These are phyloP conservation scores for Penicillium arizonense DNA, from an alignment of 495 filamentous ascomycete genomes.

Conservation along the genomic window DNA sequence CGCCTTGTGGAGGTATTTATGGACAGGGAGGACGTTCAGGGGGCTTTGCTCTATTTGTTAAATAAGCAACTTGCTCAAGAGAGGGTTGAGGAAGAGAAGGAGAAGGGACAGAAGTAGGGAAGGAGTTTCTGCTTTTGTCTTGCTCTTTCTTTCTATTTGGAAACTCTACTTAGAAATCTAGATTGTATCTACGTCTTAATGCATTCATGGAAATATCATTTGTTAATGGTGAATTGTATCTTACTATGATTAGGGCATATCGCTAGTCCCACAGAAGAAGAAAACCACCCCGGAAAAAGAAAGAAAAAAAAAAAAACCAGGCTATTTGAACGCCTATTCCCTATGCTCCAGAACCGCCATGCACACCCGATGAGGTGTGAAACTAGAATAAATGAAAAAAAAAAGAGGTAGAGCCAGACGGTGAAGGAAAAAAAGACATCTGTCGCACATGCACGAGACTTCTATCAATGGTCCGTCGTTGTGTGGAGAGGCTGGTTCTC, in stretches of 20 bases:
- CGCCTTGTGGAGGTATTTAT: conserved; percentile 46
- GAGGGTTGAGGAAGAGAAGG: background rate
- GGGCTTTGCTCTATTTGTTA: conserved; percentile 25
- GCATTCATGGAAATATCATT: background rate
- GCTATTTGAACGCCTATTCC: conserved; percentile 22
- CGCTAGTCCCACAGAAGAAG: conserved; percentile 12
- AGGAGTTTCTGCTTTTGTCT: background rate
- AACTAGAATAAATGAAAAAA: conserved; percentile 14
- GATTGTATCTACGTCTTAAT: no score
- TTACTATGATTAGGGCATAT: conserved; percentile 21
- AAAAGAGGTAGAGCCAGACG: conserved; percentile 6
- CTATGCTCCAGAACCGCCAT: conserved; percentile 28
- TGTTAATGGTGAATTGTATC: conserved; percentile 3
- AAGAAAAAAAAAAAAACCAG: conserved; percentile 8
- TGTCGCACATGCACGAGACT: conserved; percentile 1
- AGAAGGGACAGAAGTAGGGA: background rate
- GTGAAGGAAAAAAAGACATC: conserved; percentile 6
- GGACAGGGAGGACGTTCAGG: conserved; percentile 44
- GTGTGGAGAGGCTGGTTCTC: background rate
- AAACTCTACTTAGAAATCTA: no score
- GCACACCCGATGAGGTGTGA: conserved; percentile 16
- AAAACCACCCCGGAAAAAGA: conserved; percentile 2
- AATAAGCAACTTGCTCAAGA: conserved; percentile 27
- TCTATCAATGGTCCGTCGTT: conserved; percentile 17
- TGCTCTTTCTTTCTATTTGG: background rate